These are phyloP conservation scores for Penicillium waksmanii DNA, from an alignment of 495 filamentous ascomycete species.

Conservation along the genomic window DNA sequence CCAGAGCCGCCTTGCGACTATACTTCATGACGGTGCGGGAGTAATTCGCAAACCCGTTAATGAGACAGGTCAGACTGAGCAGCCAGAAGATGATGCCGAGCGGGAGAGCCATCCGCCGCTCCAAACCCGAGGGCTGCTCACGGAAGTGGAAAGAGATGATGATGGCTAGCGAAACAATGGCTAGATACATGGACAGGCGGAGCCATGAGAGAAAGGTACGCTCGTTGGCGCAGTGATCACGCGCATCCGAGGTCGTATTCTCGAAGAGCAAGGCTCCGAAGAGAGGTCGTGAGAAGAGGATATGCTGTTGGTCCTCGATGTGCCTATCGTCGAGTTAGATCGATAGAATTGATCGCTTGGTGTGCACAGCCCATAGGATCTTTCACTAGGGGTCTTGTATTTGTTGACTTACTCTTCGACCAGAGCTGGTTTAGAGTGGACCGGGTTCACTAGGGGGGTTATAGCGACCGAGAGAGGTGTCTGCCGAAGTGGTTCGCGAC, in stretches of 20 bases:
- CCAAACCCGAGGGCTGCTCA: constrained; percentile 65
- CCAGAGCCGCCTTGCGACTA: constrained; percentile 73
- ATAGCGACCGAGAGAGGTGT: constrained; percentile 26
- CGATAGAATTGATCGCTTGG: background rate
- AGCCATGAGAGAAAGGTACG: constrained; percentile 92
- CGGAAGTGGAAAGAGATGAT: constrained; percentile 92
- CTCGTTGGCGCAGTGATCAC: constrained; percentile 63
- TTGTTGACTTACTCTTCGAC: constrained; percentile 43
- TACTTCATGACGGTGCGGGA: constrained; percentile 86
- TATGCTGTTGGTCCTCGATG: constrained; percentile 38
- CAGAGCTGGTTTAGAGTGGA: constrained; percentile 39
- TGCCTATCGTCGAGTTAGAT: constrained; percentile 27
- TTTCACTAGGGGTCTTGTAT: background rate
- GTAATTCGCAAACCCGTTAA: constrained; percentile 83
- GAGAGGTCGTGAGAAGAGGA: constrained; percentile 72
- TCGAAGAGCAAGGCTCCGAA: constrained; percentile 85
- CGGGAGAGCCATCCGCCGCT: constrained; percentile 77
- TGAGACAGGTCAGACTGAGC: constrained; percentile 73
- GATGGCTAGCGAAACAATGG: constrained; percentile 86
- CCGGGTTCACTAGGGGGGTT: constrained; percentile 45
- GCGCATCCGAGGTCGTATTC: constrained; percentile 84
- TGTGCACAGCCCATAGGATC: background rate
- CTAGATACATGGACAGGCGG: constrained; percentile 86
- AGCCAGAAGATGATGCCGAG: constrained; percentile 89
- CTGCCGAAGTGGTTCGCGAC: constrained; percentile 14